Base-by-base conservation (phyloP, 208 protist genomes). In the Trypanosoma lewisi region DNA sequence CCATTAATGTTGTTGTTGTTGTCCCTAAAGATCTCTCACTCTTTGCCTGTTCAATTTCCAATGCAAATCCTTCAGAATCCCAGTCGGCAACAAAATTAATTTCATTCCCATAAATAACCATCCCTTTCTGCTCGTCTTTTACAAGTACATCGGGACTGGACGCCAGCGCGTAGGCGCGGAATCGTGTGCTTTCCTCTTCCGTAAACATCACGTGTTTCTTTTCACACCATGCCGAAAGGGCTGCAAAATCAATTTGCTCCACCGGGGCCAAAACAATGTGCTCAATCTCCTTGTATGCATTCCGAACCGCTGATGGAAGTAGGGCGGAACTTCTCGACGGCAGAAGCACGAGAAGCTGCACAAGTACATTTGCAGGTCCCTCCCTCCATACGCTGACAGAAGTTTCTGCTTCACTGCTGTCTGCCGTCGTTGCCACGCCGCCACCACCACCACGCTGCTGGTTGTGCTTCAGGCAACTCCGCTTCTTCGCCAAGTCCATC, bases 281-380 rank as follows among this genome's bases (percentile, higher is more conserved):
- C 63, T 80, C 85, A 21, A 94, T 62, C 54, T 94, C 88, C 19
- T 51, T 48, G 67, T 91, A 94, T 51, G 67, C 66, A 21, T 81
- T 67, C 6, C 74, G 75, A 31, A 94, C 64, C 5, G 81, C 77
- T 1, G 73, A 72, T 11, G 88, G 88, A 60, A 94, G 73, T 3
- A 94, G 65, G 8, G 75, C 58, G 3, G 68, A 57, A 62, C 85
- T 91, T 19, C 75, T 71, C 19, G 73, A 58, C 4, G 88, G 88
- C 12, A 91, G 80, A 14, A 94, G 69, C 4, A 91, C 80, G 6
- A 94, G 75, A 27, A 94, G 80, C 67, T 94, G 88, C 60, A 85
- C 81, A 48, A 94, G 73, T 30, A 84, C 88, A 74, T 94, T 83
- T 21, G 80, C 85, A 30, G 88, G 88, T 25, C 63, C 48, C 42